phyloP scores from a whole-genome alignment of 495 filamentous ascomycete species.

The Pseudomonodictys pantanalensis region DNA sequence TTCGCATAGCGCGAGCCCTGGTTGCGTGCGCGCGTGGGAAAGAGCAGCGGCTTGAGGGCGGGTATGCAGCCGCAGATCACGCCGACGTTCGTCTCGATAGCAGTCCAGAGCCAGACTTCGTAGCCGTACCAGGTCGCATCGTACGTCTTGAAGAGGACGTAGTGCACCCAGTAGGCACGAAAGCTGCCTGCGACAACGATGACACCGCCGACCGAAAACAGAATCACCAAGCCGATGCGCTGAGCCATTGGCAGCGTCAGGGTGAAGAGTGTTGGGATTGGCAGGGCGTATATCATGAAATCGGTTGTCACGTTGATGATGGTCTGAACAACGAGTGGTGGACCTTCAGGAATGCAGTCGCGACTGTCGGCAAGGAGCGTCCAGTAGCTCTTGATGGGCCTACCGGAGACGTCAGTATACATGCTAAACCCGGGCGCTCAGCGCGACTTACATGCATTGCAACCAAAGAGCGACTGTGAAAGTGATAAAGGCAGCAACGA shows the following conservation, averaged over 20 bases:
- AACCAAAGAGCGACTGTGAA: constrained; percentile 30
- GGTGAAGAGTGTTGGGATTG: constrained; percentile 28
- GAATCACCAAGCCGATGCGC: constrained; percentile 27
- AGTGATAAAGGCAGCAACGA: constrained; percentile 28
- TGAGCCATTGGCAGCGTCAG: constrained; percentile 18
- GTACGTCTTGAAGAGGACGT: constrained; percentile 30
- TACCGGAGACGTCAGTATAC: too few relatives aligned
- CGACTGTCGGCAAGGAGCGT: constrained; percentile 19
- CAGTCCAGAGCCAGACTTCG: constrained; percentile 32
- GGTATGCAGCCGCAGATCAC: constrained; percentile 34
- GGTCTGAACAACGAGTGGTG: constrained; percentile 25
- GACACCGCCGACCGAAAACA: constrained; percentile 28
- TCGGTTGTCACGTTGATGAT: constrained; percentile 30
- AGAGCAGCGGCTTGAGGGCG: constrained; percentile 31
- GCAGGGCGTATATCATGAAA: constrained; percentile 31
- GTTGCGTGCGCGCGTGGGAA: constrained; percentile 14
- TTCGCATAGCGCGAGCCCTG: constrained; percentile 9
- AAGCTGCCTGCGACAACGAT: constrained; percentile 32
- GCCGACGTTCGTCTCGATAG: constrained; percentile 31
- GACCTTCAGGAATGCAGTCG: constrained; percentile 32
- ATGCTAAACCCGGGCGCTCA: too few relatives aligned
- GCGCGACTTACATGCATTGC: constrained; percentile 33
- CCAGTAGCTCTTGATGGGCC: constrained; percentile 32
- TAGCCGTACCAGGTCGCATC: constrained; percentile 33
- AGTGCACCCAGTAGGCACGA: constrained; percentile 28